Base-by-base conservation (phyloP, 805 yeast species). In the Zygosaccharomyces kombuchaensis region DNA sequence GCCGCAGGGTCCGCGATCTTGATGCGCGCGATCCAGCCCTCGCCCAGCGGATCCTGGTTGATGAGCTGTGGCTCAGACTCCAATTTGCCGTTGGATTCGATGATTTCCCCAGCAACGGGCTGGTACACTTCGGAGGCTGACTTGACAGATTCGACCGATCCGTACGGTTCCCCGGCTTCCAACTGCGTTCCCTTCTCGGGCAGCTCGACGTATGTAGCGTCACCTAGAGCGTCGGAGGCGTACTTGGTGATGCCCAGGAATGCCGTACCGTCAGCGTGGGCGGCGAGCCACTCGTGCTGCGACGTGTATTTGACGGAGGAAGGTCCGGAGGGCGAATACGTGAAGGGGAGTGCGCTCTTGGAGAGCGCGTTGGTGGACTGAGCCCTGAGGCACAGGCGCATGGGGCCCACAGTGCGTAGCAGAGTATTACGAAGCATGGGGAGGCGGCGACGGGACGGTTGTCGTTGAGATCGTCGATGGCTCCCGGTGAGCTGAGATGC, bases 161-260 rank as follows among this genome's bases (percentile, higher is more conserved):
- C 97, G 62, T 93, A 73, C 10, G 91, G 73, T 52, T 88, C 97
- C 41, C 95, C 95, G 40, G 75, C 74, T 46, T 73, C 81, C 46
- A 83, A 73, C 25, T 62, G 71, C 34, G 74, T 76, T 34, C 82
- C 86, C 32, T 76, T 77, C 55, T 83, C 90, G 38, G 96, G 95
- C 56, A 91, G 75, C 69, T 93, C 99, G 48, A 90, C 84, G 65
- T 76, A 93, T 3, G 98, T 95, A 46, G 95, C 95, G 69, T 93
- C 99, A 36, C 99, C 99, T 50, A 93, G 78, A 6, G 98, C 95
- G 60, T 89, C 96, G 17, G 96, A 84, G 14, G 99, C 99, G 64
- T 93, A 90, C 59, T 78, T 80, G 47, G 99, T 89, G 67, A 93
- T 88, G 25, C 99, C 99, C n/a, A 91, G 74, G 58, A 82, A 89